These are phyloP conservation scores for Cardamine occulta DNA, from an alignment of 345 rosid species.

Conservation along the genomic window DNA sequence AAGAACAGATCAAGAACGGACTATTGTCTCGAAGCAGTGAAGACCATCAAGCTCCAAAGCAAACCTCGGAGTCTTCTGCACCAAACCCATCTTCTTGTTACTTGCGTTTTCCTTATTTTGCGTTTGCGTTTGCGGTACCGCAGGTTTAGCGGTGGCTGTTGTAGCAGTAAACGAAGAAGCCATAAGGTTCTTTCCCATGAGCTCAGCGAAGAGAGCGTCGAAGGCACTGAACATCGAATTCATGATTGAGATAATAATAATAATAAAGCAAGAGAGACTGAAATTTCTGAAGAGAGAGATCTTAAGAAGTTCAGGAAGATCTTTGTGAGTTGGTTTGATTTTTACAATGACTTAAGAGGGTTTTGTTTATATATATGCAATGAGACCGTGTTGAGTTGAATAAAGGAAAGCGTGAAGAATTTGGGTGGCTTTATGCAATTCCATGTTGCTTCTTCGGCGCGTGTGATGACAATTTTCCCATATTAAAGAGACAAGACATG, in stretches of 20 bases:
- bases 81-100: slow-evolving; percentile 23
- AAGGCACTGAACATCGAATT: slow-evolving; percentile 82
- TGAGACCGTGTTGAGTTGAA: slow-evolving; percentile 39
- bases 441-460: slow-evolving; percentile 32
- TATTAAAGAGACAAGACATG: neutral
- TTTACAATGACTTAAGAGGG: neutral
- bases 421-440: slow-evolving; percentile 5
- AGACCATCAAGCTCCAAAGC: slow-evolving; percentile 72
- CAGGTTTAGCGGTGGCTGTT: slow-evolving; percentile 11
- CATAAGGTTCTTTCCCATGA: slow-evolving; percentile 50
- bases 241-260: slow-evolving; percentile 43
- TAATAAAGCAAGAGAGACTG: neutral
- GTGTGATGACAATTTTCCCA: slow-evolving; percentile 19
- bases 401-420: slow-evolving; percentile 29
- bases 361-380: slow-evolving; percentile 20
- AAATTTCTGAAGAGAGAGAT: neutral
- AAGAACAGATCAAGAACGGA: slow-evolving; percentile 42
- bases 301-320: neutral
- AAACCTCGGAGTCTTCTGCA: slow-evolving; percentile 48
- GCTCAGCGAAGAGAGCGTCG: slow-evolving; percentile 63
- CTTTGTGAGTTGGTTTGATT: neutral
- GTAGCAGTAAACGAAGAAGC: slow-evolving; percentile 34
- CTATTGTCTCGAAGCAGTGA: slow-evolving; percentile 72
- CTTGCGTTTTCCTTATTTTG: slow-evolving; percentile 37
- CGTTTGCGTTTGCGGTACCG: slow-evolving; percentile 31